Conservation (phyloP, 495 filamentous ascomycete genomes). For the Hyaloscypha variabilis region DNA sequence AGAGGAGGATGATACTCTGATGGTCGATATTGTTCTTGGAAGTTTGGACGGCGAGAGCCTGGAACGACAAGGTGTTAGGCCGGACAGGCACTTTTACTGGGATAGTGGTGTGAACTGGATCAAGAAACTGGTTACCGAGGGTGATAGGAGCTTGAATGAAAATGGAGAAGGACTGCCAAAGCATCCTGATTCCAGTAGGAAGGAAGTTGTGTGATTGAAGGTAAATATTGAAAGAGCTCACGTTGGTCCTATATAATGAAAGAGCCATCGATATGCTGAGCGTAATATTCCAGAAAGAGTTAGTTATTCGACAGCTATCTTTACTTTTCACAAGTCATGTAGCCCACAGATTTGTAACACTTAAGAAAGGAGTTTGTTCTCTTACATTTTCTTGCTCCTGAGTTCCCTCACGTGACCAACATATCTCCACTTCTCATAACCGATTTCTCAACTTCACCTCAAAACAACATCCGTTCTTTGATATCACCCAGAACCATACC, state of each 20-base stretch:
- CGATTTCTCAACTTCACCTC: background rate
- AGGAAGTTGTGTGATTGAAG: background rate
- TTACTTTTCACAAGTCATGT: too few relatives aligned
- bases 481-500: background rate
- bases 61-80: background rate
- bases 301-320: too few relatives aligned
- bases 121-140: background rate
- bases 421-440: too few relatives aligned
- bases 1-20: background rate
- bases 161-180: background rate
- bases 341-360: too few relatives aligned
- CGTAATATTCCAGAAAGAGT: too few relatives aligned
- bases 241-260: too few relatives aligned
- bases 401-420: too few relatives aligned
- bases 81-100: background rate
- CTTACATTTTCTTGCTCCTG: too few relatives aligned
- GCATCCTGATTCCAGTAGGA: background rate
- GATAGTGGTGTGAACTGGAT: background rate
- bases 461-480: background rate
- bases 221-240: too few relatives aligned
- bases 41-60: background rate
- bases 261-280: too few relatives aligned
- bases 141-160: background rate
- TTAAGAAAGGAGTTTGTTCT: too few relatives aligned
- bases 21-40: background rate